Percentiles rank a stretch among this genome's conserved stretches.
Conservation (phyloP, 2,329 filamentous ascomycete species). For the Fusarium sp. region DNA sequence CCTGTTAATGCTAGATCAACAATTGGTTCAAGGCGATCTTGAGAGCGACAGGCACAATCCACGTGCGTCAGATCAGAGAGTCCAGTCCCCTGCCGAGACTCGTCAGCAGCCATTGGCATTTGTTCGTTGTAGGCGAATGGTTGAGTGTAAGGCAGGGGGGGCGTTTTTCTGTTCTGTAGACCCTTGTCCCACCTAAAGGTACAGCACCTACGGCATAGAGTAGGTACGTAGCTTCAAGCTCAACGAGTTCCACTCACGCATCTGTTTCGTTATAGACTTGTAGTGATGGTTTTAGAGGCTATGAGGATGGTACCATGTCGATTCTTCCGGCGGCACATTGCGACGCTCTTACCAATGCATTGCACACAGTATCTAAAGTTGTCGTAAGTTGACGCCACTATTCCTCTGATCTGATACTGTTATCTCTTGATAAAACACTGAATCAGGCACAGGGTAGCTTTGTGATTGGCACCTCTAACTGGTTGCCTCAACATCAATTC, state of each 20-base stretch:
- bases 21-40: conserved; percentile 30
- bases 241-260: conserved; percentile 38
- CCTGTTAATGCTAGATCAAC: conserved; percentile 8
- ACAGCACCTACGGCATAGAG: not conserved
- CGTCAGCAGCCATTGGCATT: conserved; percentile 13
- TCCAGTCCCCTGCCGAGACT: conserved; percentile 35
- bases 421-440: conserved; percentile 9
- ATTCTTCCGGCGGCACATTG: conserved; percentile 11
- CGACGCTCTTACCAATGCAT: not conserved
- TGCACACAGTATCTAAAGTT: not conserved
- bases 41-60: conserved; percentile 32
- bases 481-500: not conserved
- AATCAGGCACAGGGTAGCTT: conserved; percentile 11
- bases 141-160: conserved; percentile 17
- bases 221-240: conserved; percentile 15
- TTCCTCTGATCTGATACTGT: conserved; percentile 12
- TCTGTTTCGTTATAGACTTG: conserved; percentile 1
- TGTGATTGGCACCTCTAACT: conserved; percentile 8
- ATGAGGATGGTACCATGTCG: conserved; percentile 26
- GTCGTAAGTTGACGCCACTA: conserved; percentile 22
- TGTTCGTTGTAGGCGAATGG: conserved; percentile 10
- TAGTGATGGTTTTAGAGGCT: conserved; percentile 5
- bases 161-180: conserved; percentile 5
- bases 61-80: conserved; percentile 33
- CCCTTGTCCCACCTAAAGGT: conserved; percentile 15